These are phyloP conservation scores for Cadophora sp. DNA, from an alignment of 2,329 filamentous ascomycete species.

Conservation along the genomic window DNA sequence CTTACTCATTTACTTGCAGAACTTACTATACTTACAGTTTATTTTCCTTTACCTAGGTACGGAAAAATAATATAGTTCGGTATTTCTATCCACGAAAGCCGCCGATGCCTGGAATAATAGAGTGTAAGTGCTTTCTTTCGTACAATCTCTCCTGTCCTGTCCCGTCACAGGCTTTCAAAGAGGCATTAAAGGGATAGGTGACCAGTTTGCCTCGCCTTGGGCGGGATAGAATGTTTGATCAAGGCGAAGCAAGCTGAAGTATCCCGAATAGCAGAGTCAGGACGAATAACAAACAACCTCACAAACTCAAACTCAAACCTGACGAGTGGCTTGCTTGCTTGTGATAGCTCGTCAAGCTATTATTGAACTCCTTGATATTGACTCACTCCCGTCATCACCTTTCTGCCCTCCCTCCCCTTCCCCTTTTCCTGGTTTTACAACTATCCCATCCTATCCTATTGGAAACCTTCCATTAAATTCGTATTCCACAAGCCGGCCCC, in stretches of 20 bases:
- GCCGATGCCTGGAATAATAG: no score
- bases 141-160: not conserved
- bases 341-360: not conserved
- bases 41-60: no score
- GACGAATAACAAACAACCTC: not conserved
- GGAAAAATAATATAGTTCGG: no score
- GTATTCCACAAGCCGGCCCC: not conserved
- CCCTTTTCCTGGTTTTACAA: not conserved
- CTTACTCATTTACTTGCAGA: not conserved
- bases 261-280: conserved; percentile 15
- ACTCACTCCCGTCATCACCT: not conserved
- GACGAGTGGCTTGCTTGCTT: conserved; percentile 7
- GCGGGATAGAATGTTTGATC: conserved; percentile 5
- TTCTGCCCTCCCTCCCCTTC: no score
- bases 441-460: conserved; percentile 6
- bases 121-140: not conserved
- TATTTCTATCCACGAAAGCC: no score
- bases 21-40: no score
- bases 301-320: not conserved
- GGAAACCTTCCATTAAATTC: not conserved
- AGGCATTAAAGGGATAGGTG: not conserved
- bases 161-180: not conserved
- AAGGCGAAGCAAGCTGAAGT: conserved; percentile 9
- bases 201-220: not conserved
- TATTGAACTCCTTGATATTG: conserved; percentile 3